Conservation (phyloP, 1,284 basidiomycete species). For the Ceraceosorus bombacis region DNA sequence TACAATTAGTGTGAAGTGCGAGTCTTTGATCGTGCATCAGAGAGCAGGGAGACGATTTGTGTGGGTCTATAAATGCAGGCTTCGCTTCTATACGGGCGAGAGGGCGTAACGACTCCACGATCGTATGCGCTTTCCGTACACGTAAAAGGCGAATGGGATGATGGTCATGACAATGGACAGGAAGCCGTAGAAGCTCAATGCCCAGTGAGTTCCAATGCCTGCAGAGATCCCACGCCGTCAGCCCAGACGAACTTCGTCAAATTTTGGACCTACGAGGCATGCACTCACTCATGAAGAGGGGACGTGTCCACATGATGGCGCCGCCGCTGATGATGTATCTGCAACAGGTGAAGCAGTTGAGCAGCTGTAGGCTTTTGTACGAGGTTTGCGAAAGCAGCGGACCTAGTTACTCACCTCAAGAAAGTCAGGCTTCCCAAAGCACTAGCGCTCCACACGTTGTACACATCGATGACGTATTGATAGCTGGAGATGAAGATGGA, state of each 20-base stretch:
- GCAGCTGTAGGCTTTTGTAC: neutral
- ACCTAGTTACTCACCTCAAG: neutral
- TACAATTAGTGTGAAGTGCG: too few relatives aligned
- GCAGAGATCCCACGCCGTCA: constrained; percentile 5
- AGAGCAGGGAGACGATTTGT: too few relatives aligned
- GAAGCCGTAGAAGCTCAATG: constrained; percentile 9
- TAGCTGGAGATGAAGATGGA: constrained; percentile 6
- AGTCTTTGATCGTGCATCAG: too few relatives aligned
- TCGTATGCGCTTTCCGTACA: constrained; percentile 7
- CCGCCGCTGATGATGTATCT: constrained; percentile 10
- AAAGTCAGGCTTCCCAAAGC: too few relatives aligned
- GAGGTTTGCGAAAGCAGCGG: neutral
- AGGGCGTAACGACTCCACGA: constrained; percentile 5
- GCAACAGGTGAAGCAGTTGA: neutral
- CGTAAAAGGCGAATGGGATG: constrained; percentile 13
- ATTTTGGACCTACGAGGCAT: neutral
- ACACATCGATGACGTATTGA: constrained; percentile 12
- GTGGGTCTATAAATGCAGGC: too few relatives aligned
- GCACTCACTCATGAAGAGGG: constrained; percentile 1
- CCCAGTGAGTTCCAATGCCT: constrained; percentile 11
- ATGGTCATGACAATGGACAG: constrained; percentile 5
- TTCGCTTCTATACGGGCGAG: too few relatives aligned
- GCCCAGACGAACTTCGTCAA: neutral
- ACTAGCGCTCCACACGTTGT: neutral
- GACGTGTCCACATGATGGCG: constrained; percentile 7